phyloP scores from a whole-genome alignment of 352 stramenopile genomes.

The Thalassiosira pacifica region DNA sequence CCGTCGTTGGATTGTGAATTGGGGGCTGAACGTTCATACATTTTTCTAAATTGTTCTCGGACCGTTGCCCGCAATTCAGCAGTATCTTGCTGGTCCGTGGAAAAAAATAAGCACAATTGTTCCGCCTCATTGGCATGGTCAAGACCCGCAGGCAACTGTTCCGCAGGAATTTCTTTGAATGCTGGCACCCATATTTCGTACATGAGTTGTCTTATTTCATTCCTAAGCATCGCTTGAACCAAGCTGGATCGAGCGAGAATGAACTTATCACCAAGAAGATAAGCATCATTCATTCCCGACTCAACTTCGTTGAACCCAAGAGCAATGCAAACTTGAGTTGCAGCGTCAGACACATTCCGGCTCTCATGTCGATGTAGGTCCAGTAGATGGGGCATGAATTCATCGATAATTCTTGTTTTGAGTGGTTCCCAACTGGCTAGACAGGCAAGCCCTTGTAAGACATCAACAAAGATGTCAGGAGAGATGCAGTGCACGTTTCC shows the following conservation, averaged over 20 bases:
- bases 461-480: slow-evolving; percentile 61
- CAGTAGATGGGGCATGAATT: slow-evolving; percentile 64
- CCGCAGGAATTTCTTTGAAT: slow-evolving; percentile 35
- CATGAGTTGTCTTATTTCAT: slow-evolving; percentile 65
- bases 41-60: neutral
- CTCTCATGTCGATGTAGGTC: slow-evolving; percentile 42
- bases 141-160: neutral
- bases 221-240: slow-evolving; percentile 74
- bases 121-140: neutral
- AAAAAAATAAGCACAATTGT: slow-evolving; percentile 20
- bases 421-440: slow-evolving; percentile 74
- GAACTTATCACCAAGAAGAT: slow-evolving; percentile 76
- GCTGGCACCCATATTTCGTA: slow-evolving; percentile 54
- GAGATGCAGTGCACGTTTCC: neutral
- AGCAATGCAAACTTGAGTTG: slow-evolving; percentile 69
- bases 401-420: slow-evolving; percentile 74
- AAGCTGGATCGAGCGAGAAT: slow-evolving; percentile 65
- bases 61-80: slow-evolving; percentile 16
- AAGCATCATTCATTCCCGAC: slow-evolving; percentile 69
- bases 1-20: neutral
- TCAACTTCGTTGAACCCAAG: slow-evolving; percentile 74
- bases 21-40: slow-evolving; percentile 13
- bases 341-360: slow-evolving; percentile 60
- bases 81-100: slow-evolving; percentile 13
- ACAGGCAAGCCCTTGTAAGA: slow-evolving; percentile 65